These are phyloP conservation scores for Schoenoplectus tabernaemontani DNA, from an alignment of 202 grass and related monocot species.

Conservation along the genomic window DNA sequence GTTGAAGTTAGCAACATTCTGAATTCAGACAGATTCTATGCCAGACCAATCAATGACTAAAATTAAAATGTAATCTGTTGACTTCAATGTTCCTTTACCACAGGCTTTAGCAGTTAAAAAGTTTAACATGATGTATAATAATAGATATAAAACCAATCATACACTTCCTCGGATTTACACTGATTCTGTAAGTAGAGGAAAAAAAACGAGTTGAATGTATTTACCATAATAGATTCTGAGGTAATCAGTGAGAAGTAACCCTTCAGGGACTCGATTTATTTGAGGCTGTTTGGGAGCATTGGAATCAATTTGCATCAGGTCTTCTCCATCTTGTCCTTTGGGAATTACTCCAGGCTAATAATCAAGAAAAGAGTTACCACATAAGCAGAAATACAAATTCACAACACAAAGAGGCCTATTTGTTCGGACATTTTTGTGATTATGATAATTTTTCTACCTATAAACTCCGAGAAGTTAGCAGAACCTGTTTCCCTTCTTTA, in stretches of 20 bases:
- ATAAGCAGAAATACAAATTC: neutral
- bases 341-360: neutral
- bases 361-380: neutral
- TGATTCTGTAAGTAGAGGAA: neutral
- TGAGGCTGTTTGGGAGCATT: conserved; percentile 19
- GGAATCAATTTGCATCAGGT: neutral
- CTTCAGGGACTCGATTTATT: conserved; percentile 22
- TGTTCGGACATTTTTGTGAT: too few species aligned
- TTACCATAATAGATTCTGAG: conserved; percentile 72
- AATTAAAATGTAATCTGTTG: neutral
- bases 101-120: neutral
- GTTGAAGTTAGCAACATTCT: neutral
- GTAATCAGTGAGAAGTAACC: conserved; percentile 42
- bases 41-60: too few species aligned
- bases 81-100: neutral
- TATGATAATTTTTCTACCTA: too few species aligned
- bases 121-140: neutral
- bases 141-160: neutral
- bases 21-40: neutral
- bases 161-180: neutral
- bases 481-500: too few species aligned
- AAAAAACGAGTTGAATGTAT: neutral
- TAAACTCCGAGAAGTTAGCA: too few species aligned
- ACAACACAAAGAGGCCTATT: neutral
- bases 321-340: neutral